A percentile compares a stretch with the other conserved stretches of the same genome.
These are phyloP conservation scores for Ophiocordyceps sinensis DNA, from an alignment of 2,329 filamentous ascomycete genomes.

Conservation along the genomic window DNA sequence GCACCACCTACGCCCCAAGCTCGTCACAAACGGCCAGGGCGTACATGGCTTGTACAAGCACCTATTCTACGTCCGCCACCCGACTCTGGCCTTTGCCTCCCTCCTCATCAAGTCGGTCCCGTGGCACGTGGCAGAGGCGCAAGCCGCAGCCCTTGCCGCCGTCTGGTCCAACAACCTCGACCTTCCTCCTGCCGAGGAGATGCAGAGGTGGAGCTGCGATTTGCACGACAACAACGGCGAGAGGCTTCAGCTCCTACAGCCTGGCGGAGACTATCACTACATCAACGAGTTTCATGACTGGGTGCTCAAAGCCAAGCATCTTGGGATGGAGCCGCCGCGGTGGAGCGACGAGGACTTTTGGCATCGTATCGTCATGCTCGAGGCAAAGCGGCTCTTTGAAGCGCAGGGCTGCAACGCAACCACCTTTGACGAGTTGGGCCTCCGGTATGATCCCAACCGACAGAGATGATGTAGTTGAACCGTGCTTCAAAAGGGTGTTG, in stretches of 20 bases:
- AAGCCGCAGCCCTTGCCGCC: constrained; percentile 62
- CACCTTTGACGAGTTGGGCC: constrained; percentile 59
- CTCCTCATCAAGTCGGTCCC: constrained; percentile 79
- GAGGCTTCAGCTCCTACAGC: constrained; percentile 14
- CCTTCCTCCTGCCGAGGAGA: constrained; percentile 48
- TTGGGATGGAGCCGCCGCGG: constrained; percentile 51
- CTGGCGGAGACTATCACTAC: constrained; percentile 44
- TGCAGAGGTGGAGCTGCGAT: constrained; percentile 53
- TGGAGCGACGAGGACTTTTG: constrained; percentile 63
- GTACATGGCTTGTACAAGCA: constrained; percentile 67
- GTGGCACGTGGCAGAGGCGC: constrained; percentile 66
- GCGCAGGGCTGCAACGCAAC: constrained; percentile 48
- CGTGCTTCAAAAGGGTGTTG: too few species aligned
- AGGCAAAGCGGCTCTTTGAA: constrained; percentile 61
- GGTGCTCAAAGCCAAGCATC: constrained; percentile 32
- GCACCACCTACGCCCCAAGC: constrained; percentile 24
- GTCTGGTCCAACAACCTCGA: constrained; percentile 58
- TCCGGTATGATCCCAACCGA: constrained; percentile 30
- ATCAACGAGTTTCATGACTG: constrained; percentile 56
- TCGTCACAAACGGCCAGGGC: constrained; percentile 55
- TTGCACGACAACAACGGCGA: constrained; percentile 35
- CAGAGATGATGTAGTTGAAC: neutral
- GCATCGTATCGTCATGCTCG: constrained; percentile 52
- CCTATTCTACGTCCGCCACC: constrained; percentile 59
- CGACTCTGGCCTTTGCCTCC: constrained; percentile 63